These are phyloP conservation scores for Rhizopus sp. DNA, from an alignment of 371 early-diverging fungal genomes.

Conservation along the genomic window DNA sequence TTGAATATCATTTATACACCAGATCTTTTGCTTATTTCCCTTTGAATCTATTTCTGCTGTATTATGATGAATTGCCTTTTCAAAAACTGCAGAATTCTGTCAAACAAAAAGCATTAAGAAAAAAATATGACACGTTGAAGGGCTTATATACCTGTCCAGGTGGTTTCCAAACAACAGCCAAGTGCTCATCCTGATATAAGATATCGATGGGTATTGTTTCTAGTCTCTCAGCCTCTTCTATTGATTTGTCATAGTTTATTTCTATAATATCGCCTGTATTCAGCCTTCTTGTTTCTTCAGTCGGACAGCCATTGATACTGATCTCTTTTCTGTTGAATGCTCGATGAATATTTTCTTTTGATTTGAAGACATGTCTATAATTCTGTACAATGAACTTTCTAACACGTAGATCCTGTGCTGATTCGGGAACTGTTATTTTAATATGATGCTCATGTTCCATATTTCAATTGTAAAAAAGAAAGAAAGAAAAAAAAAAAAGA, in stretches of 20 bases:
- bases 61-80: slow-evolving; percentile 29
- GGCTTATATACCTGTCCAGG: slow-evolving; percentile 49
- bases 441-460: slow-evolving; percentile 6
- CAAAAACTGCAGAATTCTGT: slow-evolving; percentile 29
- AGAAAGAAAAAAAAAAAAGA: neutral
- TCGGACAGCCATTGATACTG: slow-evolving; percentile 43
- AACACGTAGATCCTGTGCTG: slow-evolving; percentile 17
- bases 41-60: slow-evolving; percentile 22
- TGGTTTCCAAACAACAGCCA: slow-evolving; percentile 59
- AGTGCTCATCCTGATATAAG: slow-evolving; percentile 47
- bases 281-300: slow-evolving; percentile 49
- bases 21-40: slow-evolving; percentile 24
- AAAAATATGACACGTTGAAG: slow-evolving; percentile 15
- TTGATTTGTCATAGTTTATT: slow-evolving; percentile 38
- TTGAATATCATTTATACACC: slow-evolving; percentile 41
- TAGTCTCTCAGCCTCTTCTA: slow-evolving; percentile 38
- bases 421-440: slow-evolving; percentile 13
- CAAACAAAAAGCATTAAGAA: slow-evolving; percentile 13
- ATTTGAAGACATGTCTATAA: slow-evolving; percentile 32
- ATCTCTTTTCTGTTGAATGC: slow-evolving; percentile 47
- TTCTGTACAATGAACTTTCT: slow-evolving; percentile 28
- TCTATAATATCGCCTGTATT: slow-evolving; percentile 43
- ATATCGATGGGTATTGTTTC: slow-evolving; percentile 39
- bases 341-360: slow-evolving; percentile 38
- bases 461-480: neutral